Percentiles rank a stretch among this genome's conserved stretches.
phyloP scores from a whole-genome alignment of 2,329 filamentous ascomycete genomes.

The Microsporum ferrugineum region DNA sequence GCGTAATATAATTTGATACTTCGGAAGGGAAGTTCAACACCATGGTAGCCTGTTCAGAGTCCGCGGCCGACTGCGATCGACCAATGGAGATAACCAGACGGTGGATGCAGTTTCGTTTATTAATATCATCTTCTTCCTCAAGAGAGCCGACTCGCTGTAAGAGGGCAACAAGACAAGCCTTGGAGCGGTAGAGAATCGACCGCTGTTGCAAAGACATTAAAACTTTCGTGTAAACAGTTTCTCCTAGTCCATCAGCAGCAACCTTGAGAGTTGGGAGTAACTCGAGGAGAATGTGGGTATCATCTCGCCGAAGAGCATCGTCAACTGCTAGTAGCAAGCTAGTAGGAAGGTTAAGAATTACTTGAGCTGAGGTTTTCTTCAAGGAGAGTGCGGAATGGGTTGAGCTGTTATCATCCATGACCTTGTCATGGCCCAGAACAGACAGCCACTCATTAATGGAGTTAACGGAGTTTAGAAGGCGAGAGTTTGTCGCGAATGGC shows the following conservation, averaged over 20 bases:
- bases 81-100: conserved; percentile 86
- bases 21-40: conserved; percentile 42
- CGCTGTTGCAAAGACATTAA: conserved; percentile 35
- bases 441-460: conserved; percentile 87
- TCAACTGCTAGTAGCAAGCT: conserved; percentile 35
- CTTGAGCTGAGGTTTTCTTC: conserved; percentile 63
- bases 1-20: conserved; percentile 63
- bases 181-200: conserved; percentile 60
- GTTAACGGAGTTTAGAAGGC: conserved; percentile 48
- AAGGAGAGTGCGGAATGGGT: conserved; percentile 58
- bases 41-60: conserved; percentile 42
- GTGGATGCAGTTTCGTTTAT: conserved; percentile 86
- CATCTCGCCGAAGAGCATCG: conserved; percentile 31
- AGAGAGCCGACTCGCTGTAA: conserved; percentile 58
- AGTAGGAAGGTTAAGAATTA: conserved; percentile 60
- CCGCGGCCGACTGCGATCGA: conserved; percentile 51
- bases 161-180: conserved; percentile 58
- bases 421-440: conserved; percentile 63
- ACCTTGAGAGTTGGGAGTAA: conserved; percentile 49
- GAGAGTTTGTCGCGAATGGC: conserved; percentile 68
- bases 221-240: conserved; percentile 56
- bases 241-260: conserved; percentile 43
- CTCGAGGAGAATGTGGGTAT: conserved; percentile 32
- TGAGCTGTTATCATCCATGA: conserved; percentile 62
- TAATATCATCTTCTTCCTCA: conserved; percentile 83